Evolutionary conservation across 169 alveolate genomes (phyloP).

Genomic region (Cytauxzoon felis): DNA sequence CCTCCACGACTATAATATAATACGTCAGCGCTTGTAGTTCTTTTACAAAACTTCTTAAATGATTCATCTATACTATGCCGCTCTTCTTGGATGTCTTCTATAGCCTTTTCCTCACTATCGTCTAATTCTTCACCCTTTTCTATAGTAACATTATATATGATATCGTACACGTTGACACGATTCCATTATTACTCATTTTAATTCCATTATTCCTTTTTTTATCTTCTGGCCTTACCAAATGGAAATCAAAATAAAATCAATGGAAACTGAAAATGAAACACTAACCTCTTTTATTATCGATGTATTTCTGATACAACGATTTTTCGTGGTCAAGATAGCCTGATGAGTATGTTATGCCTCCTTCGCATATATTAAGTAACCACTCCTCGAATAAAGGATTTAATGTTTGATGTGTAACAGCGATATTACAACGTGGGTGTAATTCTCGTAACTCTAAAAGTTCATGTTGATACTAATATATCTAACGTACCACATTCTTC

Average conservation of each 20-base stretch:
- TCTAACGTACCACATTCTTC: constrained; percentile 1
- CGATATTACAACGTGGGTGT: constrained; percentile 57
- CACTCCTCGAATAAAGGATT: constrained; percentile 40
- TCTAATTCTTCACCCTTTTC: constrained; percentile 37
- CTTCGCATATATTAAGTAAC: constrained; percentile 48
- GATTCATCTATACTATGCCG: constrained; percentile 24
- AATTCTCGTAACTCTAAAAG: constrained; percentile 32
- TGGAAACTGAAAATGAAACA: background rate
- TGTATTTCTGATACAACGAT: constrained; percentile 30
- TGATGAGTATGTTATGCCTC: constrained; percentile 37
- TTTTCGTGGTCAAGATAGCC: constrained; percentile 46
- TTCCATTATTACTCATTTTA: background rate
- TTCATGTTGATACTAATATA: background rate
- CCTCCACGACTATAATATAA: constrained; percentile 60
- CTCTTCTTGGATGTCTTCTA: constrained; percentile 50
- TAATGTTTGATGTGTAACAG: constrained; percentile 34
- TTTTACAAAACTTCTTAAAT: constrained; percentile 45
- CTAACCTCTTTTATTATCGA: constrained; percentile 9
- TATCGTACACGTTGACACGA: too few species aligned
- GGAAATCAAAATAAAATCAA: background rate
- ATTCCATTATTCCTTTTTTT: constrained; percentile 21
- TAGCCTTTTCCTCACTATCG: constrained; percentile 59
- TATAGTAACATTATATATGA: background rate
- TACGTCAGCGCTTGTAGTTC: constrained; percentile 53
- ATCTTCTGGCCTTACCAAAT: too few species aligned